A percentile compares a stretch with the other conserved stretches of the same genome.
These are phyloP conservation scores for Penicillium psychrosexuale DNA, from an alignment of 2,329 filamentous ascomycete genomes.

Conservation along the genomic window DNA sequence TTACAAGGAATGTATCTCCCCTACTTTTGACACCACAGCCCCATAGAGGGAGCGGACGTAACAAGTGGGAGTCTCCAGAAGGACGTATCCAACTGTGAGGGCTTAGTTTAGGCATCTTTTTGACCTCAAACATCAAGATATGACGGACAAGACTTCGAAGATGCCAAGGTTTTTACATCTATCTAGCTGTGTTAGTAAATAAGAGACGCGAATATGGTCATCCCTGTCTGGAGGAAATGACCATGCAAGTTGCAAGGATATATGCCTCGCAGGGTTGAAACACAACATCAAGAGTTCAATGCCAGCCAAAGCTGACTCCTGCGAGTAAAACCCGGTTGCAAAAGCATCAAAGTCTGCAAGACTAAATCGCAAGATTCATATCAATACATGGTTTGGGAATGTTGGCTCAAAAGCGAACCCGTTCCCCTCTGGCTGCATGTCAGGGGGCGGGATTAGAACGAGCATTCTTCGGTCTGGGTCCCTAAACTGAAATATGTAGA, in stretches of 20 bases:
- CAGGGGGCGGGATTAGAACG: conserved; percentile 44
- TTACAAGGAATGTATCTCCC: conserved; percentile 40
- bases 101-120: conserved; percentile 43
- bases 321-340: not conserved
- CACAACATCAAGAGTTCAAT: not conserved
- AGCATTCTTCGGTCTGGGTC: conserved; percentile 45
- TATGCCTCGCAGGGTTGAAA: not conserved
- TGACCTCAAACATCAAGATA: conserved; percentile 46
- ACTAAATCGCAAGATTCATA: not conserved
- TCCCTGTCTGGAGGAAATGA: conserved; percentile 3
- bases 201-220: not conserved
- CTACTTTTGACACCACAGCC: conserved; percentile 45
- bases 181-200: conserved; percentile 1
- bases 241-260: not conserved
- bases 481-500: conserved; percentile 43
- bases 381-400: conserved; percentile 17
- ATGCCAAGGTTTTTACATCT: conserved; percentile 30
- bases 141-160: conserved; percentile 47
- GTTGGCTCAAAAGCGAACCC: conserved; percentile 49
- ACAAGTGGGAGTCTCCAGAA: conserved; percentile 41
- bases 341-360: not conserved
- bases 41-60: conserved; percentile 40
- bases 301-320: not conserved
- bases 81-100: conserved; percentile 26
- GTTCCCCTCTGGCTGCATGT: conserved; percentile 30